A percentile compares a stretch with the other conserved stretches of the same genome.
phyloP scores from a whole-genome alignment of 306 rosid species.

The Malus sieversii region DNA sequence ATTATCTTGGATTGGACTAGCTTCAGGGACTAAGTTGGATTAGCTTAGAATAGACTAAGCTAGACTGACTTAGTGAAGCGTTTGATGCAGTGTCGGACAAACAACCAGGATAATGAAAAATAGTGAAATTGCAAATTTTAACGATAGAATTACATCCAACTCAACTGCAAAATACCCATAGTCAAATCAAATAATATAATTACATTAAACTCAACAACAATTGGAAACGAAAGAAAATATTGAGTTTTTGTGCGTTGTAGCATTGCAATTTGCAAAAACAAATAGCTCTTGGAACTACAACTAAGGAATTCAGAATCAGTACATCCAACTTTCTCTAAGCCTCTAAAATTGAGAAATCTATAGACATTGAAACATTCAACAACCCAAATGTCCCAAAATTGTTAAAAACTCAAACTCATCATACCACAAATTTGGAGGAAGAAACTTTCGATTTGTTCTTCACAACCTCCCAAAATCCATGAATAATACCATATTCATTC shows the following conservation, averaged over 20 bases:
- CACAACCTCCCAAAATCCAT: background rate
- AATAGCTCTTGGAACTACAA: background rate
- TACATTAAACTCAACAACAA: no score
- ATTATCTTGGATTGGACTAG: no score
- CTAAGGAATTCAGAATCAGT: background rate
- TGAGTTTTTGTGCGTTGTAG: background rate
- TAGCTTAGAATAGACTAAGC: no score
- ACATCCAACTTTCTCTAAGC: background rate
- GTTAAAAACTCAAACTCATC: background rate
- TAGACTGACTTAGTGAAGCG: accelerated
- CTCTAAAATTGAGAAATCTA: background rate
- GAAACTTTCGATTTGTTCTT: background rate
- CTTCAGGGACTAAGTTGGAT: accelerated
- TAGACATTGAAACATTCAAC: background rate
- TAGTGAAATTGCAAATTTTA: no score
- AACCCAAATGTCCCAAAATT: background rate
- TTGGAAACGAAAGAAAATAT: background rate
- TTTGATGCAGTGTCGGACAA: no score
- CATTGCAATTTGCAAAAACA: background rate
- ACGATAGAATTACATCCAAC: no score
- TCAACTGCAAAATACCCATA: no score
- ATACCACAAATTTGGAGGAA: background rate
- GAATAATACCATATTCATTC: no score
- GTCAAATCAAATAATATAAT: no score
- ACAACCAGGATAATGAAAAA: no score